Evolutionary conservation across 495 filamentous ascomycete species (phyloP), one percentile per base, ranked within the genome.

Genomic region (Bathelium albidoporum): DNA sequence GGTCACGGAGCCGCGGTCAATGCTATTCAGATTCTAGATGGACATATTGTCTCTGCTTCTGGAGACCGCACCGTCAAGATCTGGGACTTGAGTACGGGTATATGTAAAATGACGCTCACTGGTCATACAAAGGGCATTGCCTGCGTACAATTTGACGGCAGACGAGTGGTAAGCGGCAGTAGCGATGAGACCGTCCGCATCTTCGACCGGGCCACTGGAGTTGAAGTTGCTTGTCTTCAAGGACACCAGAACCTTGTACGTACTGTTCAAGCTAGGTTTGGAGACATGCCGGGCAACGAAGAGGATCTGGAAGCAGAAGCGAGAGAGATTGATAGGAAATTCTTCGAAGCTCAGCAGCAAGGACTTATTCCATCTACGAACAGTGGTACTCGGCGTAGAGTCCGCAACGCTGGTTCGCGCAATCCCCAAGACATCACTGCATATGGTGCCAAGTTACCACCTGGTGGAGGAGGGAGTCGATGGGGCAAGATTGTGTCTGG

Each of bases 51-150:
- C 9, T 97, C 93, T 7, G 94, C 91, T 14, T 96, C 91, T 52
- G 94, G 94, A 1, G 94, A 99, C 73, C 86, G 92, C 11, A 80
- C 86, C 67, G 87, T 97, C 70, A 95, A 95, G 69, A 80, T 96
- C 18, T 99, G 95, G 95, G 89, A 94, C 71, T 86, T 96, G 74
- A 85, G 85, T 20, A 89, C 83, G 0, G 90, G 91, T 59, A 74
- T 79, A 16, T 93, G 89, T 71, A 77, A 81, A 20, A 85, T 86
- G 67, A 94, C 89, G 10, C 82, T 95, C 41, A 74, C 89, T 53
- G 95, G 94, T 3, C 94, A 99, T 70, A 82, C 82, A 62, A 99
- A 97, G 73, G 94, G 94, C 20, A 97, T 99, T 70, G 94, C 94
- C 18, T 99, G 94, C 74, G 90, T 99, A 22, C 92, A 97, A 74